A percentile compares a stretch with the other conserved stretches of the same genome.
Evolutionary conservation across 1,284 basidiomycete genomes (phyloP).

Genomic region (Xerocomus minutiporus): DNA sequence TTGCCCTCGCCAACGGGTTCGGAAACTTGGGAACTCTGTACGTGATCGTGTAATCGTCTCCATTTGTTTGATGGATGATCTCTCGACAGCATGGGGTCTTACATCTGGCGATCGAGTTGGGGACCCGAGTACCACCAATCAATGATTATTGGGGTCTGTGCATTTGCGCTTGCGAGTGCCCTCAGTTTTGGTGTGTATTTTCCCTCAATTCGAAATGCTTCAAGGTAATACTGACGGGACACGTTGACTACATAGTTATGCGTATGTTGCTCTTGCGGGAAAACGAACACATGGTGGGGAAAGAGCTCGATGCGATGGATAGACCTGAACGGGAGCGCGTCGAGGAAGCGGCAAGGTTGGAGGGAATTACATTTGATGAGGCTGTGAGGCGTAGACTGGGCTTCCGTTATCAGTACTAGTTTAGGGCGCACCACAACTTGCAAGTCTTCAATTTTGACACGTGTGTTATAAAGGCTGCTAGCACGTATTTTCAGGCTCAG

Average conservation of each 20-base stretch:
- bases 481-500: too few species aligned
- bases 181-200: constrained; percentile 37
- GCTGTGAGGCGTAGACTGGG: constrained; percentile 45
- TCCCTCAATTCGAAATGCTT: neutral
- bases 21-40: constrained; percentile 33
- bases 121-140: constrained; percentile 49
- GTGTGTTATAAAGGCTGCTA: too few species aligned
- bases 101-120: constrained; percentile 50
- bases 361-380: constrained; percentile 49
- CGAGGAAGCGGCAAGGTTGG: constrained; percentile 47
- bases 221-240: neutral
- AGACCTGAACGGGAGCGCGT: constrained; percentile 41
- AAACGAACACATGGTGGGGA: constrained; percentile 43
- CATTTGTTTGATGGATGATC: neutral
- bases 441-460: too few species aligned
- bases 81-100: constrained; percentile 44
- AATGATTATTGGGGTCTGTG: constrained; percentile 46
- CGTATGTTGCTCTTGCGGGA: constrained; percentile 43
- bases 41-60: constrained; percentile 25
- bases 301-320: constrained; percentile 42
- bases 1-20: constrained; percentile 34
- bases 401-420: constrained; percentile 24
- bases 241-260: constrained; percentile 34
- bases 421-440: too few species aligned
- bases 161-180: constrained; percentile 37